Conservation (phyloP, 768 basidiomycete species). For the Lactarius psammicola region DNA sequence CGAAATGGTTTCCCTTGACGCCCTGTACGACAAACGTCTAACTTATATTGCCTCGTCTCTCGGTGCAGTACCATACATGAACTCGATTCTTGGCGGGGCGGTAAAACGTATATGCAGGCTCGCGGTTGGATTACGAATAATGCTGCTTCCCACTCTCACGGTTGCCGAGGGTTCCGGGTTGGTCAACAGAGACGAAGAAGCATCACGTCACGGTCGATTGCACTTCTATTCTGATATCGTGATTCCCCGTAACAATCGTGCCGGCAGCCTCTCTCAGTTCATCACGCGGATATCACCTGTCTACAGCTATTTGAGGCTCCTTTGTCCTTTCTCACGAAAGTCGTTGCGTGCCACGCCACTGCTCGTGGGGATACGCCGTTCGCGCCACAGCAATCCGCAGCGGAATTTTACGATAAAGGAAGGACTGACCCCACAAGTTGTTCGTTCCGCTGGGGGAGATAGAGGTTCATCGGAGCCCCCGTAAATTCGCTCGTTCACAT, state of each 20-base stretch:
- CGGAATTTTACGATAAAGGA: constrained; percentile 1
- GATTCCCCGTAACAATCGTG: constrained; percentile 3
- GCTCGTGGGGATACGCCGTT: constrained; percentile 17
- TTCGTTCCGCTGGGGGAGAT: constrained; percentile 4
- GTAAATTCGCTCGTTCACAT: constrained; percentile 8
- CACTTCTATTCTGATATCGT: constrained; percentile 9
- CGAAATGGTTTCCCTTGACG: background rate
- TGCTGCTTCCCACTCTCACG: constrained; percentile 10
- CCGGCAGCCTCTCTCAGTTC: constrained; percentile 3
- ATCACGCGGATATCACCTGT: constrained; percentile 4
- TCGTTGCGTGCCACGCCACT: constrained; percentile 22
- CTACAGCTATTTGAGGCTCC: background rate
- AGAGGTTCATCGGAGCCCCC: constrained; percentile 9
- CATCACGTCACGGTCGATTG: constrained; percentile 10
- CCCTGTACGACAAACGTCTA: background rate
- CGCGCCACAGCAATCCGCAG: constrained; percentile 13
- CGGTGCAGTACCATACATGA: background rate
- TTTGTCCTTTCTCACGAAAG: constrained; percentile 20
- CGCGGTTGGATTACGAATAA: background rate
- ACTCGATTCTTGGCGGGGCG: background rate
- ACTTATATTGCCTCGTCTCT: background rate
- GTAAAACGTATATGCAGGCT: background rate
- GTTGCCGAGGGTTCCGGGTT: constrained; percentile 10
- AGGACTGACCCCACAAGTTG: constrained; percentile 1
- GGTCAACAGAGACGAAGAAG: constrained; percentile 4